Percentiles rank a stretch among this genome's conserved stretches.
Conservation (phyloP, 2,329 filamentous ascomycete genomes). For the Diplocarpon mali region DNA sequence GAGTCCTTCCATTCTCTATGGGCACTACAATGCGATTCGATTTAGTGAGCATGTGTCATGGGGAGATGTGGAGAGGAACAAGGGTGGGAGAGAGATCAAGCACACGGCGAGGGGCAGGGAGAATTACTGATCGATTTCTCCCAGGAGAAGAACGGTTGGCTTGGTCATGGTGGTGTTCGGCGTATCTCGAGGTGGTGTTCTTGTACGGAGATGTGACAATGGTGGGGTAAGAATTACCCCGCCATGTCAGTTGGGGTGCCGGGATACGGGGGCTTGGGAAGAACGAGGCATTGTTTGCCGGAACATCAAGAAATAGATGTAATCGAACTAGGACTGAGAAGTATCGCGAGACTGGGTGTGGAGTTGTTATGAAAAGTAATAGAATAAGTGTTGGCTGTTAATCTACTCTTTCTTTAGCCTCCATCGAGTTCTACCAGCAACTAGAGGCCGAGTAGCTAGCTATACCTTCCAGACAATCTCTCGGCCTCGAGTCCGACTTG, state of each 20-base stretch:
- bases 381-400: too few relatives aligned
- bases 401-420: too few relatives aligned
- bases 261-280: too few relatives aligned
- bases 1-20: constrained; percentile 47
- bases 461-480: too few relatives aligned
- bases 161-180: constrained; percentile 28
- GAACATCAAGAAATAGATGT: too few relatives aligned
- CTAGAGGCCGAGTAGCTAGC: too few relatives aligned
- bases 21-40: constrained; percentile 37
- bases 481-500: too few relatives aligned
- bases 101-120: constrained; percentile 2
- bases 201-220: neutral
- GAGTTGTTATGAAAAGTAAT: too few relatives aligned
- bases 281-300: too few relatives aligned
- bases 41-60: constrained; percentile 1
- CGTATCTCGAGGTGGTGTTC: neutral
- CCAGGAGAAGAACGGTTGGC: constrained; percentile 52
- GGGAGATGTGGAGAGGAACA: neutral
- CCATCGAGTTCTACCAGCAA: too few relatives aligned
- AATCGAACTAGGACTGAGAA: too few relatives aligned
- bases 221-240: constrained; percentile 20
- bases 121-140: constrained; percentile 51
- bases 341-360: too few relatives aligned
- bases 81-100: neutral
- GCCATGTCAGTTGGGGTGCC: constrained; percentile 5